These are phyloP conservation scores for Didymellaceae sp. DNA, from an alignment of 2,329 filamentous ascomycete species.

Conservation along the genomic window DNA sequence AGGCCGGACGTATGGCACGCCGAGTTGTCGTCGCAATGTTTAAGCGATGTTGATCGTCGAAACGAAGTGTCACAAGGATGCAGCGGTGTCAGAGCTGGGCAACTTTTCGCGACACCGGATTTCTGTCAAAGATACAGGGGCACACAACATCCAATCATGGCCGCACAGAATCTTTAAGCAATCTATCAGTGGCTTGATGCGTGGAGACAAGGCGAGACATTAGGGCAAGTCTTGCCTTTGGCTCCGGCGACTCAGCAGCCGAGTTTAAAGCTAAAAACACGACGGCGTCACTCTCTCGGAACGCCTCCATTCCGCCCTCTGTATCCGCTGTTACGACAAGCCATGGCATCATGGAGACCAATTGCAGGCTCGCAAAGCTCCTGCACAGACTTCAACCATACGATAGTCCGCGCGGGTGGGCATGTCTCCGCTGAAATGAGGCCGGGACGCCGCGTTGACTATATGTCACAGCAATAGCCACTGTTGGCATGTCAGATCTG, in stretches of 20 bases:
- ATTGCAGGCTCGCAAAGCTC: conserved; percentile 5
- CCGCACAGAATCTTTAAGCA: background rate
- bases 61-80: background rate
- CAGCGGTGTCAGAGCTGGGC: background rate
- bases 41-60: conserved; percentile 10
- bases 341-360: conserved; percentile 4
- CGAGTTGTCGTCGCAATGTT: conserved; percentile 2
- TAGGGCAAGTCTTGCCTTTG: conserved; percentile 9
- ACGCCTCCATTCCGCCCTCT: conserved; percentile 8
- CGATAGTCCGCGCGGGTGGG: conserved; percentile 2
- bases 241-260: conserved; percentile 8
- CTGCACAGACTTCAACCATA: conserved; percentile 10
- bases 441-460: background rate
- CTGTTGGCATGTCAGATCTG: background rate
- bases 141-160: background rate
- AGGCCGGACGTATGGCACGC: background rate
- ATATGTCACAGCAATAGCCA: conserved; percentile 3
- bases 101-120: conserved; percentile 8
- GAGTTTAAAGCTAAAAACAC: conserved; percentile 9
- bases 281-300: conserved; percentile 8
- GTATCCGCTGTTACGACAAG: conserved; percentile 4
- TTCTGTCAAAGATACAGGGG: background rate
- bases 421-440: conserved; percentile 11
- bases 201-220: background rate
- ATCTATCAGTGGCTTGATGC: background rate